Evolutionary conservation across 768 basidiomycete species (phyloP).

Genomic region (Basidioascus undulatus): DNA sequence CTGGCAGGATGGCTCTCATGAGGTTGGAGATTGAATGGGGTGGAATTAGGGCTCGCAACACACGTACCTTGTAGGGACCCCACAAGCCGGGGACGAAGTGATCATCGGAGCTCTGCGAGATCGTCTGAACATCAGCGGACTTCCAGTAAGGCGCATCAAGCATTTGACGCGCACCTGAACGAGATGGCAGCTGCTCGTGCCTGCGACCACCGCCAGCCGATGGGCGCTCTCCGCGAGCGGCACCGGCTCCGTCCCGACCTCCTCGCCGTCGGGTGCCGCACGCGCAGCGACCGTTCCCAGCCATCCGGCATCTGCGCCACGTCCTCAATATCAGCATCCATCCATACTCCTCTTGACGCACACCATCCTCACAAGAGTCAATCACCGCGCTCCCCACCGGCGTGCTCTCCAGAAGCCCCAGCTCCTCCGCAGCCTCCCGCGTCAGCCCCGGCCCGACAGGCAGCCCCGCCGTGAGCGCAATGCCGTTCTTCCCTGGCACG

Average conservation of each 20-base stretch:
- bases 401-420: constrained; percentile 64
- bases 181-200: constrained; percentile 88
- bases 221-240: constrained; percentile 55
- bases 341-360: too few species aligned
- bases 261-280: constrained; percentile 25
- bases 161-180: constrained; percentile 36
- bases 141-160: neutral
- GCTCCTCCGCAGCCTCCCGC: constrained; percentile 49
- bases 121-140: too few species aligned
- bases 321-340: neutral
- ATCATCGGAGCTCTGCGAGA: constrained; percentile 50
- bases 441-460: constrained; percentile 69
- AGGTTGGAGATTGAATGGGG: neutral
- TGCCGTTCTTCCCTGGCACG: constrained; percentile 26
- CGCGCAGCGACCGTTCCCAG: constrained; percentile 78
- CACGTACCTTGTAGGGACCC: constrained; percentile 57
- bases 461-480: constrained; percentile 49
- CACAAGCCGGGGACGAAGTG: constrained; percentile 80
- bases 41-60: neutral
- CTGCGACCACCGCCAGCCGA: constrained; percentile 75
- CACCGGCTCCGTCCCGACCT: constrained; percentile 25
- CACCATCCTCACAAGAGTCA: constrained; percentile 49
- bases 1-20: constrained; percentile 20
- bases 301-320: constrained; percentile 73
- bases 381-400: constrained; percentile 86